Evolutionary conservation across 148 eudicot genomes (phyloP).

Genomic region (Camellia granthamiana): DNA sequence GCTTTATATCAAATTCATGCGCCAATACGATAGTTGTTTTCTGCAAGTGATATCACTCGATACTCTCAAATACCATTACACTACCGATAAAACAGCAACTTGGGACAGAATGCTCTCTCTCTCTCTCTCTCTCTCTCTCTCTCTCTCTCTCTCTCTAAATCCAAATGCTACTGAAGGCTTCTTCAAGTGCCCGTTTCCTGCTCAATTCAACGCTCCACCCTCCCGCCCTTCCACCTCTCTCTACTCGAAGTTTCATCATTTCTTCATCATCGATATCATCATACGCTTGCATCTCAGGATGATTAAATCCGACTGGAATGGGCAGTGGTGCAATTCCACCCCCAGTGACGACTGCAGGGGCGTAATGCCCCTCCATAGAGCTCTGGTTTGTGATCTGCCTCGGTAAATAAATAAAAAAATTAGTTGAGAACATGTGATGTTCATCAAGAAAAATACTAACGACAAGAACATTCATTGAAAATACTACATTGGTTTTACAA

Average conservation of each 20-base stretch:
- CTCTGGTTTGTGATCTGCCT: slow-evolving; percentile 45
- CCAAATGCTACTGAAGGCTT: slow-evolving; percentile 90
- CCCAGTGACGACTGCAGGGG: background rate
- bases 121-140: background rate
- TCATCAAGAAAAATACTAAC: background rate
- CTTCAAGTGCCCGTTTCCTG: slow-evolving; percentile 85
- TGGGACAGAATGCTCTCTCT: no score
- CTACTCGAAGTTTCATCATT: slow-evolving; percentile 59
- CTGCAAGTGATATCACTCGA: no score
- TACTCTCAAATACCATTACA: no score
- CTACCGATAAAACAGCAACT: no score
- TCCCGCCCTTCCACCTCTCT: slow-evolving; percentile 76
- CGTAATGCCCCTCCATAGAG: slow-evolving; percentile 47
- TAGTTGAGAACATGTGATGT: background rate
- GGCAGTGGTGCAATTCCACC: slow-evolving; percentile 61
- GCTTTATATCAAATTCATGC: no score
- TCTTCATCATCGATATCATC: slow-evolving; percentile 67
- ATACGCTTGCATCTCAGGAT: slow-evolving; percentile 35
- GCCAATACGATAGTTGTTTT: no score
- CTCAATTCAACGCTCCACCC: slow-evolving; percentile 79
- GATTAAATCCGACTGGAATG: slow-evolving; percentile 43
- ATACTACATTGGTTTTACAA: background rate
- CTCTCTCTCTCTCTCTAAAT: slow-evolving; percentile 22
- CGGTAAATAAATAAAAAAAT: background rate
- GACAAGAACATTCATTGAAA: background rate